Evolutionary conservation across 225 moss, liverwort and hornwort species (phyloP), one percentile per base, ranked within the genome.

Genomic region (Marchantia paleacea): DNA sequence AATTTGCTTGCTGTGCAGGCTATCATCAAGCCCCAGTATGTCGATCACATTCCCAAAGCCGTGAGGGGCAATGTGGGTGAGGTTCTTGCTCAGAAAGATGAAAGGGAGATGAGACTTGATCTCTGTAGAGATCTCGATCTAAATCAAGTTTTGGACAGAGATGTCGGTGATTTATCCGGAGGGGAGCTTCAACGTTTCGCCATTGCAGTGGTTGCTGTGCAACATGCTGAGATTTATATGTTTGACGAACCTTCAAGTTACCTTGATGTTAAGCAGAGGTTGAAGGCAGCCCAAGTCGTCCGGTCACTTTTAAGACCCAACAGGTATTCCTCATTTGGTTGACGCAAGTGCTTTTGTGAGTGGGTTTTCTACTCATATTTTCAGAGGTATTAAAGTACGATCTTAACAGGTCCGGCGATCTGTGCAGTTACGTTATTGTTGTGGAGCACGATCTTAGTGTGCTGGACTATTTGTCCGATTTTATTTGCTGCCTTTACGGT

Each of bases 401-500:
- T 29, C 29, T n/a, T 29, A 2, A 7, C 16, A 11, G 12, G 53
- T 39, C 13, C 55, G 74, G 54, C 28, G 54, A 63, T 18, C 80
- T 19, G 18, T 89, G 84, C 92, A 97, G 96, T 79, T 97, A 97
- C 58, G 94, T 97, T 51, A 94, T 97, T 75, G 96, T 97, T 77
- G 96, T 97, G 91, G 97, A 97, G 90, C 97, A 97, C 84, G 94
- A 97, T 80, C 92, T 97, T 81, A 97, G 97, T 85, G 97, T 97
- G 83, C 81, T 94, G 83, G 97, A 97, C 79, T 97, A 97, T 82
- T 84, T 97, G 55, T 97, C 97, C 49, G 94, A 97, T 82, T 97
- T 97, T 69, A 97, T 97, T 75, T 97, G 97, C 89, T 97, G 97
- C 78, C 89, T 97, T 10, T 94, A 97, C 67, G 97, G 97, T 7